These are phyloP conservation scores for Lactarius vividus DNA, from an alignment of 768 basidiomycete species.

Conservation along the genomic window DNA sequence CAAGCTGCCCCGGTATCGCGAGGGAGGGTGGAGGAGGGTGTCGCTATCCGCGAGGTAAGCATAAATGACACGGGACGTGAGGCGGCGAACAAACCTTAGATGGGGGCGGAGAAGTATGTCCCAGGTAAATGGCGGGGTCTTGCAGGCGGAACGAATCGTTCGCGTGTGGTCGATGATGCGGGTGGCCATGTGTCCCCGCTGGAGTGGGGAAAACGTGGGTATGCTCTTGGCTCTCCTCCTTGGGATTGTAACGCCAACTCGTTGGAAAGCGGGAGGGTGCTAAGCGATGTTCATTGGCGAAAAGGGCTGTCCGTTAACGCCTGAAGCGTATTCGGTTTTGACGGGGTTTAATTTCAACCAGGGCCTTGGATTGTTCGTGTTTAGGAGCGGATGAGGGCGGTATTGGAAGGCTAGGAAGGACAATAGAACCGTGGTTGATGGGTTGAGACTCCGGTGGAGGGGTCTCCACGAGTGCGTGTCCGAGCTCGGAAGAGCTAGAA, in stretches of 20 bases:
- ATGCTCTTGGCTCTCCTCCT: conserved; percentile 16
- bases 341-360: background rate
- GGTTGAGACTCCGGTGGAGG: conserved; percentile 5
- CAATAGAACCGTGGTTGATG: conserved; percentile 2
- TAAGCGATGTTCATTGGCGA: conserved; percentile 10
- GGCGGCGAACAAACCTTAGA: conserved; percentile 22
- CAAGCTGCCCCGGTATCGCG: conserved; percentile 8
- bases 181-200: conserved; percentile 1
- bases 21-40: conserved; percentile 17
- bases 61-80: conserved; percentile 5
- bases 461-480: conserved; percentile 21
- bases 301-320: conserved; percentile 4
- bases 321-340: conserved; percentile 14
- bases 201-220: background rate
- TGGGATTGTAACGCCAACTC: conserved; percentile 7
- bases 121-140: conserved; percentile 22
- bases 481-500: conserved; percentile 24
- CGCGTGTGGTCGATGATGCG: conserved; percentile 9
- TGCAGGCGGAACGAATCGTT: conserved; percentile 16
- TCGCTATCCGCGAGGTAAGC: conserved; percentile 12
- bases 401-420: conserved; percentile 12
- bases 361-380: background rate
- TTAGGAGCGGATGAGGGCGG: background rate
- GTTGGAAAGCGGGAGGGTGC: background rate
- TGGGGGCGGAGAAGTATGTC: conserved; percentile 5